Evolutionary conservation across 2,329 filamentous ascomycete species (phyloP), one percentile per base, ranked within the genome.

Genomic region (Stylonectria norvegica): DNA sequence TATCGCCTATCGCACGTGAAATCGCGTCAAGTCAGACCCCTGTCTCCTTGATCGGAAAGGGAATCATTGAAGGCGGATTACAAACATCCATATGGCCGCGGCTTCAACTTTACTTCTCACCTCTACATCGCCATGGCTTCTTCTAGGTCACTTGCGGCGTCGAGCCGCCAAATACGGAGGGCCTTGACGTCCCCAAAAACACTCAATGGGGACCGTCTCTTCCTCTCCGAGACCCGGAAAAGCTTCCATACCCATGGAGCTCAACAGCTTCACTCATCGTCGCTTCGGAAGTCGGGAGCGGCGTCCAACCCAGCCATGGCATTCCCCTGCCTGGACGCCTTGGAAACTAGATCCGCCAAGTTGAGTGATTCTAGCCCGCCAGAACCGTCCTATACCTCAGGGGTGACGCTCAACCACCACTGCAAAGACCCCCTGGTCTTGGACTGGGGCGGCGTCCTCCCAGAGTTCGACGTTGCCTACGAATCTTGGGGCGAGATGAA

Each of bases 361-460:
- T 81, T 97, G 6, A 25, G 37, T 19, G 44, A 47, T 25, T 72
- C 84, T 34, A 83, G 81, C 33, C 91, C 91, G 0, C 91, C 91
- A 1, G 93, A 98, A 60, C 93, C 93, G 0, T 89, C 89, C 1
- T 98, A 98, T 65, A 96, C 91, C 0, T 85, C 86, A 32, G 93
- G 93, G 42, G 81, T 80, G n/a, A 90, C 93, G 36, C 77, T 86
- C 50, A 76, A 71, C 20, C 96, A 86, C 66, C 83, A 82, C 60
- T 93, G 84, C 55, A 57, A 75, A 6, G 74, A 88, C 16, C 83
- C 89, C 0, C 70, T 97, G 12, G 71, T 90, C 3, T 80, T 97
- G 18, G 93, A 98, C 67, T 97, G 94, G 88, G 93, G 93, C 45
- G 93, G 93, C 38, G 78, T 90, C n/a, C 69, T 98, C 23, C 86